A percentile compares a stretch with the other conserved stretches of the same genome.
phyloP scores from a whole-genome alignment of 1,284 basidiomycete species.

The Ceratobasidium sp. region DNA sequence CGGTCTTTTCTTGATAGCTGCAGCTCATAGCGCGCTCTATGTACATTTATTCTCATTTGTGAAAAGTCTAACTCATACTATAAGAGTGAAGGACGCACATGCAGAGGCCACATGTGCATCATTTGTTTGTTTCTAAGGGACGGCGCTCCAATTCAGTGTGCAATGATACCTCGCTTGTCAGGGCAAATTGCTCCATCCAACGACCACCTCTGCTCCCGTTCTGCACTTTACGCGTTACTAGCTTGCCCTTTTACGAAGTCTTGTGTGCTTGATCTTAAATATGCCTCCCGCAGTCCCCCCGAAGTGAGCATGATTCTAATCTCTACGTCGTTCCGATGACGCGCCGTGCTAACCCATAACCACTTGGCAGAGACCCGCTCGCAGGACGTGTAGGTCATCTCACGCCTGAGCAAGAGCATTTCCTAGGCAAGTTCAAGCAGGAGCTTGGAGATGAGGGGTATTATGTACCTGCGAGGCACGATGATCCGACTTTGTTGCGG shows the following conservation, averaged over 20 bases:
- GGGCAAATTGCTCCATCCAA: neutral
- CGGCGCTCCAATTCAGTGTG: constrained; percentile 16
- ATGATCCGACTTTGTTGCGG: constrained; percentile 82
- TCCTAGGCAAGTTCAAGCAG: constrained; percentile 77
- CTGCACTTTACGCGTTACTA: neutral
- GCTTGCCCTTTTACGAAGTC: neutral
- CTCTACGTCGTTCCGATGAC: neutral
- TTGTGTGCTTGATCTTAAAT: neutral
- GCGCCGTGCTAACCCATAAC: neutral
- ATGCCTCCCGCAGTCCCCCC: constrained; percentile 33
- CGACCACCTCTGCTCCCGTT: constrained; percentile 13
- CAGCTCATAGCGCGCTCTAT: constrained; percentile 32
- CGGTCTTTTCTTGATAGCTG: constrained; percentile 7
- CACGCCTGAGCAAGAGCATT: constrained; percentile 66
- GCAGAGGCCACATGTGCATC: constrained; percentile 12
- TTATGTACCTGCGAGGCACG: constrained; percentile 78
- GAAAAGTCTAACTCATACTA: constrained; percentile 3
- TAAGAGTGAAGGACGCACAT: no score
- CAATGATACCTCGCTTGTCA: neutral
- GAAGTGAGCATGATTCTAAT: neutral
- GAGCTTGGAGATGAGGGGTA: constrained; percentile 70
- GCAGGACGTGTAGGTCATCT: constrained; percentile 46
- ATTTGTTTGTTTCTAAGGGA: constrained; percentile 38
- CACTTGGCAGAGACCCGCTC: constrained; percentile 41
- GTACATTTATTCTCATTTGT: constrained; percentile 24